These are phyloP conservation scores for Glycine latifolia DNA, from an alignment of 306 rosid genomes.

Conservation along the genomic window DNA sequence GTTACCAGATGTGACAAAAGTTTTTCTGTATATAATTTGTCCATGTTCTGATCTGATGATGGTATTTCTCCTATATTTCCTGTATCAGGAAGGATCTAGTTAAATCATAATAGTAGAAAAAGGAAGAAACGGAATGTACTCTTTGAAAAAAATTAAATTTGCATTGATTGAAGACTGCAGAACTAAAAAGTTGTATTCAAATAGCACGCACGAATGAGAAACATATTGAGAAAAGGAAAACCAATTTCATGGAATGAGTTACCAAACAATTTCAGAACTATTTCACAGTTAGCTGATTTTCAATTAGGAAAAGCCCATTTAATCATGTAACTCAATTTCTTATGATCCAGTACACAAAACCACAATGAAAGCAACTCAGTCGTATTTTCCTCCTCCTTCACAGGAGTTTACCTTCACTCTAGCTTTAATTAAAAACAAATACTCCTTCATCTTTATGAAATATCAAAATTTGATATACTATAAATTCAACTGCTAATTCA, in stretches of 20 bases:
- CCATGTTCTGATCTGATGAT: conserved; percentile 50
- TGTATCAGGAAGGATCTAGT: conserved; percentile 42
- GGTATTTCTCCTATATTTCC: conserved; percentile 54
- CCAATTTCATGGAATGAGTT: conserved; percentile 14
- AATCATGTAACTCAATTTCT: not conserved
- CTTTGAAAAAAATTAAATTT: conserved; percentile 42
- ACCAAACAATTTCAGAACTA: conserved; percentile 40
- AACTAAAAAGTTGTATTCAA: conserved; percentile 22
- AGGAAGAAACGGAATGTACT: conserved; percentile 24
- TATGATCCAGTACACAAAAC: conserved; percentile 14
- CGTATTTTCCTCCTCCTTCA: not conserved
- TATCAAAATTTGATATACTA: conserved; percentile 23
- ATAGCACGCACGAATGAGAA: conserved; percentile 18
- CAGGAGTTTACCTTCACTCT: not conserved
- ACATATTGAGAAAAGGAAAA: conserved; percentile 32
- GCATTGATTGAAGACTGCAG: conserved; percentile 38
- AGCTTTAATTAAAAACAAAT: not conserved
- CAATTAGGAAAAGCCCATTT: conserved; percentile 1
- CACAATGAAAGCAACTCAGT: conserved; percentile 11
- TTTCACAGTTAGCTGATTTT: conserved; percentile 16
- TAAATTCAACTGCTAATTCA: conserved; percentile 24
- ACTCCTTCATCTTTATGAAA: conserved; percentile 13
- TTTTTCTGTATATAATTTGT: conserved; percentile 53
- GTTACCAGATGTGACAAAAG: conserved; percentile 56
- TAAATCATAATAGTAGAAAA: conserved; percentile 42